These are phyloP conservation scores for Fusarium sulawesiense DNA, from an alignment of 2,329 filamentous ascomycete genomes.

Conservation along the genomic window DNA sequence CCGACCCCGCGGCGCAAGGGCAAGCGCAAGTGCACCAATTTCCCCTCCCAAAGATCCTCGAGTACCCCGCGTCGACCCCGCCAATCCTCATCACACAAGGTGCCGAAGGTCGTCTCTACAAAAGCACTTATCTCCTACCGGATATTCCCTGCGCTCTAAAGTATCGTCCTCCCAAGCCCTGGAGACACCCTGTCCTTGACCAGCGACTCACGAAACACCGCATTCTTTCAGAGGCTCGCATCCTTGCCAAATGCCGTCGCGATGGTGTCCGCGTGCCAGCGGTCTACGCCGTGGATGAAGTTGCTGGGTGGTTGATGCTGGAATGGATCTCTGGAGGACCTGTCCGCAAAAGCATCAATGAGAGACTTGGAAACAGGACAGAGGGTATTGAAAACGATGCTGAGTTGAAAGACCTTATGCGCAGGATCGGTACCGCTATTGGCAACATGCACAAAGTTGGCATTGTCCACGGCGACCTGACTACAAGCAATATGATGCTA, in stretches of 20 bases:
- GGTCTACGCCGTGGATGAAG: conserved; percentile 76
- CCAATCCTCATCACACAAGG: conserved; percentile 87
- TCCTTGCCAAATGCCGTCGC: conserved; percentile 80
- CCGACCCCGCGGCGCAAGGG: conserved; percentile 37
- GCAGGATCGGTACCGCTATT: conserved; percentile 75
- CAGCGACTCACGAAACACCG: conserved; percentile 86
- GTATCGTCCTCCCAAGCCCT: conserved; percentile 89
- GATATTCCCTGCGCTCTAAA: conserved; percentile 82
- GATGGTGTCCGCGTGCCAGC: conserved; percentile 86
- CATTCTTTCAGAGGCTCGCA: conserved; percentile 88
- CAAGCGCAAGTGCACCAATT: conserved; percentile 50
- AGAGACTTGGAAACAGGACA: conserved; percentile 68
- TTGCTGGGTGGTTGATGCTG: conserved; percentile 79
- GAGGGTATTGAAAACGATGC: conserved; percentile 56
- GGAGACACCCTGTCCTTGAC: conserved; percentile 91
- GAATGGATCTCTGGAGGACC: conserved; percentile 85
- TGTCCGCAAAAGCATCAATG: conserved; percentile 76
- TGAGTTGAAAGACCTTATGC: conserved; percentile 72
- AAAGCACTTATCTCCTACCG: conserved; percentile 80
- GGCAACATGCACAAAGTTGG: conserved; percentile 84
- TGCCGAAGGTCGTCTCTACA: conserved; percentile 94
- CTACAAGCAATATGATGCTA: conserved; percentile 97
- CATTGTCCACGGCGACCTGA: conserved; percentile 93
- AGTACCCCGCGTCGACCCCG: conserved; percentile 67
- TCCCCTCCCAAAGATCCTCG: conserved; percentile 73